Base-by-base conservation (phyloP, 305 asterid species). In the Petunia hybrid region DNA sequence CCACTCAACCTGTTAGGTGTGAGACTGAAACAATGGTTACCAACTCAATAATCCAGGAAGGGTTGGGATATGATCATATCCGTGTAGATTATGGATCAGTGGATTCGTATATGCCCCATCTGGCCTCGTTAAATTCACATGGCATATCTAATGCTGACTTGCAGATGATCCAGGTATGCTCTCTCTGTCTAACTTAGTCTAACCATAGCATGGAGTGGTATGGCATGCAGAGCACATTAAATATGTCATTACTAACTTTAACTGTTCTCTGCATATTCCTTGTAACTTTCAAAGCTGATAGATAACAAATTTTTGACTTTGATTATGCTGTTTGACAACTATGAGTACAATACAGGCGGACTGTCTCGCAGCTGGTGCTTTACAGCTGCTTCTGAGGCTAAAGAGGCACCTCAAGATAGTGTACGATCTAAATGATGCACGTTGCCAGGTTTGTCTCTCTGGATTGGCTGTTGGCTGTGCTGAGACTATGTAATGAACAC, bases 381-480 rank as follows among this genome's bases (percentile, higher is more conserved):
- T 97, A 84, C 98, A 93, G 84, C 91, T 97, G 83, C 98, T 97
- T 82, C 90, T 97, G 89, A 94, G 88, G 90, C 92, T 97, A 79
- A 97, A 97, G 91, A 91, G 99, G 88, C 94, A 97, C 89, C 92
- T 97, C 80, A 97, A 94, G 89, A 91, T 97, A 87, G 92, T 94
- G 55, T 94, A 91, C 67, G 74, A 94, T 86, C 91, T 96, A 48
- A 94, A 96, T 85, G 99, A 96, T 80, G 86, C 87, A 62, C 97
- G 97, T 81, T 96, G 99, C 86, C 98, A 94, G 95, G 99, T 93
- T 85, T 79, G 82, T 67, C 83, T 80, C 71, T 42, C 79, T 82
- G 65, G 16, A 40, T 43, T 56, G 8, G 16, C 67, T 56, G 42
- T 39, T 31, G 55, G 68, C 38, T 67, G 5, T 71, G 53, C 42